Conservation (phyloP, 768 basidiomycete species). For the Crucibulum laeve region DNA sequence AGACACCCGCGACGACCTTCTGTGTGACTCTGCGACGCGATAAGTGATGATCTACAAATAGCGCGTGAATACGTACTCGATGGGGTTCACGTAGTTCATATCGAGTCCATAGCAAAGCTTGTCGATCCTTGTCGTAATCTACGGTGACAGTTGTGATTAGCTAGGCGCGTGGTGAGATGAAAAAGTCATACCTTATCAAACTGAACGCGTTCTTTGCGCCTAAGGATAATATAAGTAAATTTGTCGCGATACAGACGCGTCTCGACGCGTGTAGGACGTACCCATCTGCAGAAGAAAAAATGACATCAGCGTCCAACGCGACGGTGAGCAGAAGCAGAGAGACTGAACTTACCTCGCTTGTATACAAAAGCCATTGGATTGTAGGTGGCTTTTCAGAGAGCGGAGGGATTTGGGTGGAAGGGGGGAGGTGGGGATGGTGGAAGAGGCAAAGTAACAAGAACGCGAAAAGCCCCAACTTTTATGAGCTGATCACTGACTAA, state of each 20-base stretch:
- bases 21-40: conserved; percentile 62
- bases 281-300: conserved; percentile 34
- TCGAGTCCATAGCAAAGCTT: conserved; percentile 97
- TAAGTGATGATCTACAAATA: background rate
- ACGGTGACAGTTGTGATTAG: conserved; percentile 10
- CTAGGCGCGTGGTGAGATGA: conserved; percentile 8
- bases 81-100: conserved; percentile 85
- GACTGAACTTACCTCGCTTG: conserved; percentile 32
- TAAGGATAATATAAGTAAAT: conserved; percentile 21
- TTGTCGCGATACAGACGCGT: conserved; percentile 23
- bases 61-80: conserved; percentile 56
- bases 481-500: conserved; percentile 26
- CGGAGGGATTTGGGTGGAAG: background rate
- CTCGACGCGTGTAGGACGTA: conserved; percentile 33
- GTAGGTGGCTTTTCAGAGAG: conserved; percentile 5
- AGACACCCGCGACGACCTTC: conserved; percentile 91
- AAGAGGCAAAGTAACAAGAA: conserved; percentile 12
- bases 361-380: conserved; percentile 31
- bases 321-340: background rate
- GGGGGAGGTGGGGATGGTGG: conserved; percentile 15
- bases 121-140: conserved; percentile 85
- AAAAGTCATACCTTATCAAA: conserved; percentile 76
- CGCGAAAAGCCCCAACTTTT: conserved; percentile 20
- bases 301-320: conserved; percentile 6
- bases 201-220: conserved; percentile 87